These are phyloP conservation scores for Vitis riparia DNA, from an alignment of 164 flowering plant species.

Conservation along the genomic window DNA sequence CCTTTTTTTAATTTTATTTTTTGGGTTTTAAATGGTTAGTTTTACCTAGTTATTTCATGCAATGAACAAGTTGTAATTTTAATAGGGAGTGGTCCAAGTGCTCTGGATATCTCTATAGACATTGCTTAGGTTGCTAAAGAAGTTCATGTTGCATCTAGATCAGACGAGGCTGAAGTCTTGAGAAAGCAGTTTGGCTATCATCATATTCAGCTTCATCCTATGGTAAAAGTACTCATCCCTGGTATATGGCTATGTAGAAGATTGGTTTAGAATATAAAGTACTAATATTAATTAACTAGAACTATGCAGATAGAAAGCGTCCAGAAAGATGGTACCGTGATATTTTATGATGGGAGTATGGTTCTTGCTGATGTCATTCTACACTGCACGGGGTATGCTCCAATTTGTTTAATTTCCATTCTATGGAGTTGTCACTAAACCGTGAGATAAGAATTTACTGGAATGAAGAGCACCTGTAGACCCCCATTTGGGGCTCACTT, in stretches of 20 bases:
- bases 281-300: conserved; percentile 15
- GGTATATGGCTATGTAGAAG: not conserved
- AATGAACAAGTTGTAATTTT: conserved; percentile 36
- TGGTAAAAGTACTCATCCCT: conserved; percentile 5
- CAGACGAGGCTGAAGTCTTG: conserved; percentile 29
- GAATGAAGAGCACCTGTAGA: too few relatives aligned
- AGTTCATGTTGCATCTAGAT: conserved; percentile 41
- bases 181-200: not conserved
- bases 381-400: conserved; percentile 42
- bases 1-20: too few relatives aligned
- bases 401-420: not conserved
- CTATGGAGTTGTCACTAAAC: not conserved
- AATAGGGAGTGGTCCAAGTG: conserved; percentile 42
- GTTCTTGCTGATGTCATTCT: conserved; percentile 37
- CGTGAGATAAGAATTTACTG: too few relatives aligned
- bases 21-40: too few relatives aligned
- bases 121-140: conserved; percentile 37
- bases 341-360: conserved; percentile 36
- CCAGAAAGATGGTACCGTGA: conserved; percentile 32
- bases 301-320: conserved; percentile 28
- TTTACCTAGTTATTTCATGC: not conserved
- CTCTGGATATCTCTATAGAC: conserved; percentile 36
- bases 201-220: conserved; percentile 9
- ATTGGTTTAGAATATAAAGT: not conserved
- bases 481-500: too few relatives aligned